These are phyloP conservation scores for Xylariaceae sp. DNA, from an alignment of 2,329 filamentous ascomycete species.

Conservation along the genomic window DNA sequence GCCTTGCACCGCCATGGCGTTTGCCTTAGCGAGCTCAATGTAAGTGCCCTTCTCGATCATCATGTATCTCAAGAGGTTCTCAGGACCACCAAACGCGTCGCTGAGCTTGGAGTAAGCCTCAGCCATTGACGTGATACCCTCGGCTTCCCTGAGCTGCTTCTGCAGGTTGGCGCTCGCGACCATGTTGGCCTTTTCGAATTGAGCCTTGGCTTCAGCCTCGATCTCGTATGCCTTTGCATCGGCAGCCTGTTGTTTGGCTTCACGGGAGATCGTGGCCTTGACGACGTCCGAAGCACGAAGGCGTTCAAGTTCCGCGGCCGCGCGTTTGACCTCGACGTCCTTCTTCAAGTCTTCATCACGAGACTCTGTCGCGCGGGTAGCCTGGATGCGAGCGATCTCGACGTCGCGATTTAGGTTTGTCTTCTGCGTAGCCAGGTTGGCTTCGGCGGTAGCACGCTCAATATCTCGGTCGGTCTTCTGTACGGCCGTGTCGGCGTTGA, in stretches of 20 bases:
- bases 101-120: slow-evolving; percentile 71
- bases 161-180: slow-evolving; percentile 52
- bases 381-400: slow-evolving; percentile 69
- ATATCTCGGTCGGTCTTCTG: slow-evolving; percentile 79
- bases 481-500: slow-evolving; percentile 69
- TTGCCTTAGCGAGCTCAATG: slow-evolving; percentile 70
- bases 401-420: slow-evolving; percentile 69
- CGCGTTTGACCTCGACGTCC: slow-evolving; percentile 71
- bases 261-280: slow-evolving; percentile 64
- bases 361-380: slow-evolving; percentile 65
- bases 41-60: slow-evolving; percentile 84
- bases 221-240: slow-evolving; percentile 62
- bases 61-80: slow-evolving; percentile 74
- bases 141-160: slow-evolving; percentile 65
- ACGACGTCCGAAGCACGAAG: slow-evolving; percentile 73
- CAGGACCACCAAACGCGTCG: slow-evolving; percentile 69
- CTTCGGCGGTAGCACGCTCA: slow-evolving; percentile 73
- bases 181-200: slow-evolving; percentile 43
- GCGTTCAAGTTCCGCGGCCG: slow-evolving; percentile 73
- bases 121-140: slow-evolving; percentile 71
- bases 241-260: slow-evolving; percentile 63
- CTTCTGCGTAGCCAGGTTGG: slow-evolving; percentile 66
- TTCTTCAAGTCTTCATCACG: slow-evolving; percentile 76
- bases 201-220: slow-evolving; percentile 53
- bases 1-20: slow-evolving; percentile 68